phyloP scores from a whole-genome alignment of 1,139 yeast species.

The Magnusiomyces suaveolens region DNA sequence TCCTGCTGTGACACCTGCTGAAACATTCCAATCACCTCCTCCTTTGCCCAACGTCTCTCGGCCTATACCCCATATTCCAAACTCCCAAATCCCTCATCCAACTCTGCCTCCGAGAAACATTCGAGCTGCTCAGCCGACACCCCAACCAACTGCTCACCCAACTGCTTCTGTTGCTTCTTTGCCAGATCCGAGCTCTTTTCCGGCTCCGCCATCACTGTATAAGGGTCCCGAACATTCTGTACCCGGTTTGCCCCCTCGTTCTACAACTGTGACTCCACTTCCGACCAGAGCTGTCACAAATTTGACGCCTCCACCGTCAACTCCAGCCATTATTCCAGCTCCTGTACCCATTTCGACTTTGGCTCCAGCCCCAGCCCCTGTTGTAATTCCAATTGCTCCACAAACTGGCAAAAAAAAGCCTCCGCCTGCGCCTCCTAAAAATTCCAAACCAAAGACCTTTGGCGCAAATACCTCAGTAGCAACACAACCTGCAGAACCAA shows the following conservation, averaged over 20 bases:
- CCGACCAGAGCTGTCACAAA: slow-evolving; percentile 5
- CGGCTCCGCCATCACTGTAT: slow-evolving; percentile 5
- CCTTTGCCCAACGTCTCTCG: background rate
- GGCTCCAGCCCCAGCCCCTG: background rate
- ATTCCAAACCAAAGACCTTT: slow-evolving; percentile 8
- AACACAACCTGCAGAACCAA: background rate
- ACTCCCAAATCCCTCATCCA: background rate
- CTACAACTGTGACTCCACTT: slow-evolving; percentile 2
- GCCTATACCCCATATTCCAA: background rate
- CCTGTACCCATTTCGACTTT: background rate
- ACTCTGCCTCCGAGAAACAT: too few relatives aligned
- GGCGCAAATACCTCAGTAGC: background rate
- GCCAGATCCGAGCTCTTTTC: slow-evolving; percentile 5
- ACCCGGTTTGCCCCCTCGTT: background rate
- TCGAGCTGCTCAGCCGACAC: slow-evolving; percentile 3
- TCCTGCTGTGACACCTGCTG: slow-evolving; percentile 11
- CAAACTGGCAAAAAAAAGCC: background rate
- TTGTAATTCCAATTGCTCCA: background rate
- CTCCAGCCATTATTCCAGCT: background rate
- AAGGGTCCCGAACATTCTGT: background rate
- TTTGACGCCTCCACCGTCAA: slow-evolving; percentile 2
- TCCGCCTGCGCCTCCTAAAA: background rate
- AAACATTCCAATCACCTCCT: slow-evolving; percentile 3
- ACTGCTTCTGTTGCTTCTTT: background rate
- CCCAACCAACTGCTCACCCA: slow-evolving; percentile 4